phyloP scores from a whole-genome alignment of 1,284 basidiomycete genomes.

The Leccinum angustisporum region DNA sequence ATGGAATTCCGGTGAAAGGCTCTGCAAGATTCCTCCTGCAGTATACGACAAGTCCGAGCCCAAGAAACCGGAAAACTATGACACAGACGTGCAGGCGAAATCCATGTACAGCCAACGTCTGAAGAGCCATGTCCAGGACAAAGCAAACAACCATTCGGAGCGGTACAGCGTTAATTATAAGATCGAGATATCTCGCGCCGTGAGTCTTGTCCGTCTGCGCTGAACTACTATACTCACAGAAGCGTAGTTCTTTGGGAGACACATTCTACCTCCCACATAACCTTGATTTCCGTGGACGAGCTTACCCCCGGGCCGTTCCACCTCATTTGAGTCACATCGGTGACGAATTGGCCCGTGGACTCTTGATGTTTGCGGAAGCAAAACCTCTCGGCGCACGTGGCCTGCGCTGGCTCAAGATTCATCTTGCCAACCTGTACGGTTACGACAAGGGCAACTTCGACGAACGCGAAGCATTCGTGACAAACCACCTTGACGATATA shows the following conservation, averaged over 20 bases:
- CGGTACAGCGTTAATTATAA: constrained; percentile 96
- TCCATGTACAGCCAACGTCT: constrained; percentile 60
- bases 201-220: constrained; percentile 40
- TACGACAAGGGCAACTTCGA: constrained; percentile 95
- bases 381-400: constrained; percentile 83
- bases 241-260: constrained; percentile 74
- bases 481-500: constrained; percentile 74
- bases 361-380: constrained; percentile 82
- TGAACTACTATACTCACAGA: constrained; percentile 5
- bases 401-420: constrained; percentile 87
- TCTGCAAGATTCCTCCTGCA: constrained; percentile 72
- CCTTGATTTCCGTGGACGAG: constrained; percentile 96
- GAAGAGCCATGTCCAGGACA: constrained; percentile 60
- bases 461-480: constrained; percentile 82
- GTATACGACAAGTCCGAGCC: constrained; percentile 64
- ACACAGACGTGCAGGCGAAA: constrained; percentile 68
- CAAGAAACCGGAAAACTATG: constrained; percentile 56
- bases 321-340: constrained; percentile 97
- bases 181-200: constrained; percentile 92
- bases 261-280: constrained; percentile 95
- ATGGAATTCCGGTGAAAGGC: constrained; percentile 82
- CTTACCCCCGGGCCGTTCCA: constrained; percentile 83
- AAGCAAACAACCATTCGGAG: constrained; percentile 85
- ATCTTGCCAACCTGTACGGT: constrained; percentile 90
- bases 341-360: constrained; percentile 89